Percentiles rank a stretch among this genome's conserved stretches.
Evolutionary conservation across 768 basidiomycete genomes (phyloP).

Genomic region (Naganishia onofrii): DNA sequence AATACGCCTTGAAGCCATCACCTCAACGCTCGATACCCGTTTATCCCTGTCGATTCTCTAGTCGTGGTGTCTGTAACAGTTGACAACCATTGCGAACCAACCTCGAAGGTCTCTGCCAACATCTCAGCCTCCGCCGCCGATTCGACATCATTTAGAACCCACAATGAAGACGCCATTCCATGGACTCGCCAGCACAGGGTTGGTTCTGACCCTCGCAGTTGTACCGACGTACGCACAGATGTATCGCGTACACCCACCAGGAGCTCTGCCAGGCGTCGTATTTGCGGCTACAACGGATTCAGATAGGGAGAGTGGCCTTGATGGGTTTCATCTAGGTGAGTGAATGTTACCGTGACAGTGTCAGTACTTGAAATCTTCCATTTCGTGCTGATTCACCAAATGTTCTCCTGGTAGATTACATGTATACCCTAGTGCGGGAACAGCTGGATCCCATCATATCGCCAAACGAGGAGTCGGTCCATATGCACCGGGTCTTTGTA

Average conservation of each 20-base stretch:
- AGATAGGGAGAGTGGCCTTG: slow-evolving; percentile 1
- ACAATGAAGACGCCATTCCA: neutral
- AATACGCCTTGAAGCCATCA: neutral
- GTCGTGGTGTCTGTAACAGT: neutral
- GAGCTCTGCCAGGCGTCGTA: slow-evolving; percentile 1
- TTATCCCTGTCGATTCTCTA: neutral
- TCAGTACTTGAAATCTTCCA: neutral
- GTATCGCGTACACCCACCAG: neutral
- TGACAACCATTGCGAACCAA: neutral
- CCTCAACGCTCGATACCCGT: neutral
- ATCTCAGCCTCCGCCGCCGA: neutral
- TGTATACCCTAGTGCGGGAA: slow-evolving; percentile 38
- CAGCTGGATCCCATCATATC: slow-evolving; percentile 47
- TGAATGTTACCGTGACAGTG: neutral
- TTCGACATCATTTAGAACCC: too few species aligned
- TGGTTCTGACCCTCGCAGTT: neutral
- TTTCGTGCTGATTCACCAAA: too few species aligned
- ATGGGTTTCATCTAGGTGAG: slow-evolving; percentile 23
- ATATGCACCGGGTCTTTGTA: slow-evolving; percentile 48
- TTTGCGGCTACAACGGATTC: slow-evolving; percentile 3
- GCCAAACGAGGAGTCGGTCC: slow-evolving; percentile 38
- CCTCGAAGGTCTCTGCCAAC: neutral
- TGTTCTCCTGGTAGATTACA: neutral
- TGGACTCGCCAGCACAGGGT: slow-evolving; percentile 3
- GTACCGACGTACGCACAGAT: slow-evolving; percentile 5